phyloP scores from a whole-genome alignment of 2,329 filamentous ascomycete genomes.

The Rhynchosporium graminicola region DNA sequence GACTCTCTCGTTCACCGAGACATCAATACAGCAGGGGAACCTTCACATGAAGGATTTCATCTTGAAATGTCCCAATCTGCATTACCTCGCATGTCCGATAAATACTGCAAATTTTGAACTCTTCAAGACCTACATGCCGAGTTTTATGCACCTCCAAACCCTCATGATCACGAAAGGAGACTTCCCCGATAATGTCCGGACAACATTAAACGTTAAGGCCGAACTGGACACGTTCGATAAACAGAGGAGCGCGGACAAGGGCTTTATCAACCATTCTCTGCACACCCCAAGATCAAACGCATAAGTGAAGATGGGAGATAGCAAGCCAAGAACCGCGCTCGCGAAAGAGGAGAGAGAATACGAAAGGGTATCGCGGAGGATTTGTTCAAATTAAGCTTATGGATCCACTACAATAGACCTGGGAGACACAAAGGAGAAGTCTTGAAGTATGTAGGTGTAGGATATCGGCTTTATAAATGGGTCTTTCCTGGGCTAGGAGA shows the following conservation, averaged over 20 bases:
- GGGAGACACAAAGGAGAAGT: background rate
- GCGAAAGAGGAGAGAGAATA: conserved; percentile 1
- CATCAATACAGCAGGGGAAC: background rate
- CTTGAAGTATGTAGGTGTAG: conserved; percentile 5
- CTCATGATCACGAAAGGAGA: conserved; percentile 12
- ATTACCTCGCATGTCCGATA: conserved; percentile 9
- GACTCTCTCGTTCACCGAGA: background rate
- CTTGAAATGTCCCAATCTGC: background rate
- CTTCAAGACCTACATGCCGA: conserved; percentile 4
- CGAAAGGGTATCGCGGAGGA: conserved; percentile 2
- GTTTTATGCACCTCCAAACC: background rate
- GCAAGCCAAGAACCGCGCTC: conserved; percentile 3
- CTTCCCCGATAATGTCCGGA: conserved; percentile 1
- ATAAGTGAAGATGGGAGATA: background rate
- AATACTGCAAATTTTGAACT: conserved; percentile 2
- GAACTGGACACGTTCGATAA: background rate
- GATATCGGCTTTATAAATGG: conserved; percentile 11
- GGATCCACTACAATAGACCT: background rate
- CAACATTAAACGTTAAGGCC: conserved; percentile 1
- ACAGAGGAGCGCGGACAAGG: background rate
- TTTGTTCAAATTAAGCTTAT: background rate
- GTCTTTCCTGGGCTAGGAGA: conserved; percentile 1
- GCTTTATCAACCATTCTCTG: background rate
- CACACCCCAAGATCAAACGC: conserved; percentile 6
- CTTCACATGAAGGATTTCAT: conserved; percentile 6